phyloP scores from a whole-genome alignment of 2,329 filamentous ascomycete genomes.

The Talaromyces sp. region DNA sequence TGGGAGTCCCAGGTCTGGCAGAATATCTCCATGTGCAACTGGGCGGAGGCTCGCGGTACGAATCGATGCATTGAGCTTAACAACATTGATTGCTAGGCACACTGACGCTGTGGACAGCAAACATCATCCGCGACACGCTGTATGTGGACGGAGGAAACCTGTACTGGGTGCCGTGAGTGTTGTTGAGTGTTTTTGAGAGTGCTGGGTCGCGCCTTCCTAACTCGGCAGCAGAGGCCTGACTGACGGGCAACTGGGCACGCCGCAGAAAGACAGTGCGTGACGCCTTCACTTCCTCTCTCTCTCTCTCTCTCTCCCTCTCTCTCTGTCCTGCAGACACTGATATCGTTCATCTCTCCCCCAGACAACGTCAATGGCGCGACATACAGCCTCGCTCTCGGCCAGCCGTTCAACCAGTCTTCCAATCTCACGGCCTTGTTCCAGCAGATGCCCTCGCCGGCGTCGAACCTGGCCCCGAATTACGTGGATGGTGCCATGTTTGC shows the following conservation, averaged over 20 bases:
- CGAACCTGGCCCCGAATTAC: conserved; percentile 53
- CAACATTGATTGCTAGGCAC: neutral
- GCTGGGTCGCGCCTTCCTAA: conserved; percentile 6
- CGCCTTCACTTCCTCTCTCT: neutral
- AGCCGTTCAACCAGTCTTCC: conserved; percentile 46
- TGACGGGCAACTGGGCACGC: conserved; percentile 10
- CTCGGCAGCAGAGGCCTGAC: conserved; percentile 8
- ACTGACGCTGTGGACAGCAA: conserved; percentile 36
- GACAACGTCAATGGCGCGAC: conserved; percentile 51
- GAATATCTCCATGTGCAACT: conserved; percentile 58
- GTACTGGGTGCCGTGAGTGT: conserved; percentile 43
- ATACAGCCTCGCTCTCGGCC: conserved; percentile 56
- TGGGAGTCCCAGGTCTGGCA: conserved; percentile 38
- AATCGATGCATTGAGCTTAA: neutral
- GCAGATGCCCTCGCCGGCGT: conserved; percentile 46
- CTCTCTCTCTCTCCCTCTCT: neutral
- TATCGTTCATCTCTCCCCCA: conserved; percentile 24
- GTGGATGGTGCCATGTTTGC: conserved; percentile 60
- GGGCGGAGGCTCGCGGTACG: conserved; percentile 43
- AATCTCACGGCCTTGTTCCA: conserved; percentile 53
- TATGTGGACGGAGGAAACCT: conserved; percentile 61
- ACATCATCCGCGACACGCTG: conserved; percentile 56
- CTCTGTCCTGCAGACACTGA: neutral
- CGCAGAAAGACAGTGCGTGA: conserved; percentile 39
- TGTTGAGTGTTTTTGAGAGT: no score